Evolutionary conservation across 1,284 basidiomycete species (phyloP).

Genomic region (Naganishia liquefaciens): DNA sequence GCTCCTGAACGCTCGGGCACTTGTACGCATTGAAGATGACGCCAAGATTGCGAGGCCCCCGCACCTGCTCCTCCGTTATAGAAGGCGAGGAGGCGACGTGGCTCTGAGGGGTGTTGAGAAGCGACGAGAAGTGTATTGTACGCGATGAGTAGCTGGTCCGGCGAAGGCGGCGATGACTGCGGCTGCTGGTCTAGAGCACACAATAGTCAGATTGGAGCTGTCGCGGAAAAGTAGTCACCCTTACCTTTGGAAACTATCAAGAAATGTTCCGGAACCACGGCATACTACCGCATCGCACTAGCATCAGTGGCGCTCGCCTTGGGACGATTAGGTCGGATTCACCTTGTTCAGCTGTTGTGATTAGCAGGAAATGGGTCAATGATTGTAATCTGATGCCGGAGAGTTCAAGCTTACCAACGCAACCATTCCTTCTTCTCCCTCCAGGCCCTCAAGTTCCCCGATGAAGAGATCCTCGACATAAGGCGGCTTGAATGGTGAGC

Average conservation of each 20-base stretch:
- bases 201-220: not conserved
- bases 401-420: constrained; percentile 63
- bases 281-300: constrained; percentile 56
- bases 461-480: constrained; percentile 72
- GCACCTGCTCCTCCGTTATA: constrained; percentile 82
- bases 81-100: constrained; percentile 67
- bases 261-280: constrained; percentile 78
- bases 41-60: constrained; percentile 83
- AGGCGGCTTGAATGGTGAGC: constrained; percentile 70
- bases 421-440: constrained; percentile 66
- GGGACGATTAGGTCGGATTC: not conserved
- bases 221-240: constrained; percentile 7
- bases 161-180: constrained; percentile 74
- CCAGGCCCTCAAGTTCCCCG: constrained; percentile 68
- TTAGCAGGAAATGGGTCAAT: constrained; percentile 11
- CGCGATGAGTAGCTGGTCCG: constrained; percentile 70
- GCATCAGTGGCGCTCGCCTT: not conserved
- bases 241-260: constrained; percentile 75
- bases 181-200: constrained; percentile 49
- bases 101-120: constrained; percentile 58
- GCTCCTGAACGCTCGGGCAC: constrained; percentile 64
- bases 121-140: constrained; percentile 71
- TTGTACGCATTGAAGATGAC: constrained; percentile 80
- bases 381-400: not conserved
- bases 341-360: constrained; percentile 41